Conservation (phyloP, 139 green algal genomes). For the Coccomyxa sp. region DNA sequence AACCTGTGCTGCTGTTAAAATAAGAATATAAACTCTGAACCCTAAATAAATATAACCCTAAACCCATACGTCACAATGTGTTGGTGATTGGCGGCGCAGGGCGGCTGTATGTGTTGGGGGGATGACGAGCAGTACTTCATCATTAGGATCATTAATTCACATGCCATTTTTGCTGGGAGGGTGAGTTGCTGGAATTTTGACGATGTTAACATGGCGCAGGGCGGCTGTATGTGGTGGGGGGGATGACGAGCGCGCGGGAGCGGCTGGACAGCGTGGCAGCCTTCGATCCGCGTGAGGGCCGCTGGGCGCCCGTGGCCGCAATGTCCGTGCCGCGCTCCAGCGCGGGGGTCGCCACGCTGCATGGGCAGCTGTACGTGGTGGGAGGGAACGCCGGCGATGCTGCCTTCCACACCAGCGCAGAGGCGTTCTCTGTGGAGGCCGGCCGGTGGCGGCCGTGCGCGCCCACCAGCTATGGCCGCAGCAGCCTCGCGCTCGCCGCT, state of each 20-base stretch:
- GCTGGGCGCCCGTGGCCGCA: constrained; percentile 40
- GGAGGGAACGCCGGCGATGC: constrained; percentile 45
- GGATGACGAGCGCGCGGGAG: constrained; percentile 36
- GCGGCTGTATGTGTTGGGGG: constrained; percentile 54
- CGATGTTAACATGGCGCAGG: constrained; percentile 13
- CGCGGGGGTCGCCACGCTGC: constrained; percentile 35
- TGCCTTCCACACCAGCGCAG: constrained; percentile 24
- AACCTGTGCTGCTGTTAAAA: too few species aligned
- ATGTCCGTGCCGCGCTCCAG: constrained; percentile 46
- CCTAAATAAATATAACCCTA: too few species aligned
- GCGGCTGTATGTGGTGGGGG: constrained; percentile 57
- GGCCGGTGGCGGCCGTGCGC: constrained; percentile 35
- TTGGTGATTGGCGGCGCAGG: constrained; percentile 24
- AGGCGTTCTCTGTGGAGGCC: constrained; percentile 30
- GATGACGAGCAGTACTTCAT: constrained; percentile 52
- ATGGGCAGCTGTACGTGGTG: constrained; percentile 47
- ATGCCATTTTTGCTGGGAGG: too few species aligned
- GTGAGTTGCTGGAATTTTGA: too few species aligned
- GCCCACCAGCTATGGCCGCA: constrained; percentile 35
- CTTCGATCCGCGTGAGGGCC: constrained; percentile 56
- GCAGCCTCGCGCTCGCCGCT: constrained; percentile 42
- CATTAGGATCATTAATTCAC: too few species aligned
- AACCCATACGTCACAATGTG: too few species aligned
- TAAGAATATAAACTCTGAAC: too few species aligned
- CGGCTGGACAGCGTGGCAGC: constrained; percentile 49